Evolutionary conservation across 2,329 filamentous ascomycete genomes (phyloP).

Genomic region (Fusarium avenaceum): DNA sequence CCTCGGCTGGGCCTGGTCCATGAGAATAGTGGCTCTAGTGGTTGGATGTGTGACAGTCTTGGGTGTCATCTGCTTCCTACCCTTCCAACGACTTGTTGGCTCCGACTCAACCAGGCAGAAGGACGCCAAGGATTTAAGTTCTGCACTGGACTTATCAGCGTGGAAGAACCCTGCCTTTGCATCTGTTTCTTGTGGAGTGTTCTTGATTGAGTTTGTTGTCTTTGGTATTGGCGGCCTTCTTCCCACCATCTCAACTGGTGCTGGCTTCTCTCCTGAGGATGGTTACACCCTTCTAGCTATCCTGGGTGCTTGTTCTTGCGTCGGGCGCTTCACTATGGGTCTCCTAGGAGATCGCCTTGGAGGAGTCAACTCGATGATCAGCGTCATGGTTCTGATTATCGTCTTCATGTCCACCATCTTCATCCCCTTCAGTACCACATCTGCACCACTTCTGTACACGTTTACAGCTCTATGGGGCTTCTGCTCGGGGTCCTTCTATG

Average conservation of each 20-base stretch:
- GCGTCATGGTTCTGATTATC: conserved; percentile 48
- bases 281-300: conserved; percentile 60
- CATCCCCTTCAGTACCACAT: conserved; percentile 57
- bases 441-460: conserved; percentile 55
- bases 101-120: background rate
- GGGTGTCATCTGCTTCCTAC: conserved; percentile 52
- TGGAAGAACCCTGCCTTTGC: conserved; percentile 56
- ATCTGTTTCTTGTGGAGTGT: conserved; percentile 56
- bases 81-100: conserved; percentile 42
- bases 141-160: conserved; percentile 53
- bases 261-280: conserved; percentile 50
- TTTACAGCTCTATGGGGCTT: conserved; percentile 62
- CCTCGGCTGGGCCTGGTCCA: conserved; percentile 52
- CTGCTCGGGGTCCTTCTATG: conserved; percentile 61
- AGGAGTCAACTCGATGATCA: conserved; percentile 55
- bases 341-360: conserved; percentile 57
- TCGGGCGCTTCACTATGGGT: conserved; percentile 59
- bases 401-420: conserved; percentile 57
- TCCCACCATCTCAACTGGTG: conserved; percentile 57
- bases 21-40: conserved; percentile 49
- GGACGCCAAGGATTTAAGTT: background rate
- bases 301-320: conserved; percentile 57
- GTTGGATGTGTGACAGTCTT: conserved; percentile 41
- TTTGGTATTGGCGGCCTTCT: conserved; percentile 60
- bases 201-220: conserved; percentile 62